phyloP scores from a whole-genome alignment of 768 basidiomycete species.

The Daedalea quercina region DNA sequence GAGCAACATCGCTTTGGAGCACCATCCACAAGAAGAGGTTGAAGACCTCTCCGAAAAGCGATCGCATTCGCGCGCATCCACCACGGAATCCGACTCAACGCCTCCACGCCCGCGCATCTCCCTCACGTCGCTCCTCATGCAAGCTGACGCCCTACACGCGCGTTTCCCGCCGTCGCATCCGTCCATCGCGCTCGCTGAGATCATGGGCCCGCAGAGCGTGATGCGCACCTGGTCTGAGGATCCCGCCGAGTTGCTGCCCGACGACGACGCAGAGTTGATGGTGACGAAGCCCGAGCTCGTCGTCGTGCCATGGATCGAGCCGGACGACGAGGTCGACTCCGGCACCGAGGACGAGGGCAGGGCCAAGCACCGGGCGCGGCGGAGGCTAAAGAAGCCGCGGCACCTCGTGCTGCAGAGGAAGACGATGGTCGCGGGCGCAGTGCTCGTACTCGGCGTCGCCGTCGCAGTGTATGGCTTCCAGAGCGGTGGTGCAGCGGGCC shows the following conservation, averaged over 20 bases:
- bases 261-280: constrained; percentile 56
- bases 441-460: constrained; percentile 65
- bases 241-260: constrained; percentile 34
- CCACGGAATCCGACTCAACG: constrained; percentile 6
- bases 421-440: constrained; percentile 52
- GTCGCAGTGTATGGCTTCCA: constrained; percentile 40
- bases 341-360: constrained; percentile 19
- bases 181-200: constrained; percentile 42
- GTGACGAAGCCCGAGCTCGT: constrained; percentile 47
- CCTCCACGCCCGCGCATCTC: constrained; percentile 27
- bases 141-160: constrained; percentile 53
- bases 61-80: background rate
- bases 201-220: constrained; percentile 76
- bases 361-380: constrained; percentile 27
- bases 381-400: constrained; percentile 21
- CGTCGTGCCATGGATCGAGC: constrained; percentile 42
- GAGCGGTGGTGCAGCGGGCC: background rate
- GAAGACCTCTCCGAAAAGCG: constrained; percentile 1
- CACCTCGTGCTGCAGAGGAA: constrained; percentile 21
- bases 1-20: background rate
- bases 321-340: constrained; percentile 23
- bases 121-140: constrained; percentile 44
- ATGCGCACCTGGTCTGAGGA: constrained; percentile 67
- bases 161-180: constrained; percentile 56
- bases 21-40: background rate